Conservation (phyloP, 495 filamentous ascomycete genomes). For the Aspergillus conjunctus region DNA sequence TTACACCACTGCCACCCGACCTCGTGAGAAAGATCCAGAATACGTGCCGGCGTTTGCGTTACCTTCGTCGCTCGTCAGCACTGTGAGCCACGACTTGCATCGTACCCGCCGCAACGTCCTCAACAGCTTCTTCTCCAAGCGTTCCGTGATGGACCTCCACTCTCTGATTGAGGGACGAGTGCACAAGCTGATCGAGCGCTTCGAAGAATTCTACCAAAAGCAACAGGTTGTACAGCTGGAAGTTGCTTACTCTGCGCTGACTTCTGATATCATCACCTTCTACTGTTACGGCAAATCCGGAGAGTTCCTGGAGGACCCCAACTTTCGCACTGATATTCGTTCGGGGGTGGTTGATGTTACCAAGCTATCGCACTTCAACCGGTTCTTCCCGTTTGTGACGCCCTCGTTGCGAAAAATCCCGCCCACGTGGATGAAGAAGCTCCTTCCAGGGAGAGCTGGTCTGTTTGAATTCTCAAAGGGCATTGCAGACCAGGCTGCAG, state of each 20-base stretch:
- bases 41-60: slow-evolving; percentile 30
- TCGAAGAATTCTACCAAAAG: slow-evolving; percentile 33
- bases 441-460: neutral
- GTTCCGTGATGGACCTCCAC: slow-evolving; percentile 43
- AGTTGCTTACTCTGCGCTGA: slow-evolving; percentile 41
- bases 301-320: slow-evolving; percentile 29
- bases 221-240: slow-evolving; percentile 32
- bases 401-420: neutral
- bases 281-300: slow-evolving; percentile 46
- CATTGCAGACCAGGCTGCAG: neutral
- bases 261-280: slow-evolving; percentile 46
- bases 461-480: slow-evolving; percentile 2
- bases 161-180: slow-evolving; percentile 48
- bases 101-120: slow-evolving; percentile 46
- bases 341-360: neutral
- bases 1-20: slow-evolving; percentile 30
- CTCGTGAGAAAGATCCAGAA: slow-evolving; percentile 41
- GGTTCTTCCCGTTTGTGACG: slow-evolving; percentile 3
- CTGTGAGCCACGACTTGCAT: slow-evolving; percentile 49
- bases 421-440: neutral
- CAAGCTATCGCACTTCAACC: neutral
- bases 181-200: slow-evolving; percentile 37
- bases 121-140: slow-evolving; percentile 57
- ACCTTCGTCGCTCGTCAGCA: slow-evolving; percentile 42
- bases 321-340: neutral